Evolutionary conservation across 768 basidiomycete species (phyloP), one percentile per base, ranked within the genome.

Genomic region (Lactarius hatsudake): DNA sequence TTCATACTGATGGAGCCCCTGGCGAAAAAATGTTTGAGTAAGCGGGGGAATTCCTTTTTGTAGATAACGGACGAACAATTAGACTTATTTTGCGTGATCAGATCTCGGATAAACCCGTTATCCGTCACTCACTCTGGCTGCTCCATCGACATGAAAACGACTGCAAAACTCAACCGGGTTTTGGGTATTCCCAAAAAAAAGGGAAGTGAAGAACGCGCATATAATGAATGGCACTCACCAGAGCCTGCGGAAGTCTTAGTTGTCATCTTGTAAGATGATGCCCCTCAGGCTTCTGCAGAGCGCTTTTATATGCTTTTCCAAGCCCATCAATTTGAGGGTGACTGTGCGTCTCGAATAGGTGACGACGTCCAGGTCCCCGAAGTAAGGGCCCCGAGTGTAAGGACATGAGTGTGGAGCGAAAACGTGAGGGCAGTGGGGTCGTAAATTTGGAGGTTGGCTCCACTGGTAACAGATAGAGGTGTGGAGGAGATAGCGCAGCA

Each of bases 111-210:
- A 53, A n/a, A 53, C 51, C 13, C 3, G 51, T 2, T 15, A 53
- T 53, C n/a, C 23, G 23, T 51, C 48, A 9, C 23, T 30, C 30
- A 30, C 30, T 30, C 30, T 30, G 30, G 30, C 30, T 51, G n/a
- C 45, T 12, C 45, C 45, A 23, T 48, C 45, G n/a, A 18, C 6
- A 51, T 51, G 48, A 51, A 51, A 51, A 51, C 48, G n/a, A n/a
- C 23, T 18, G 42, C 20, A 10, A 30, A 62, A 58, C 51, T 30
- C 32, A 45, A 63, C 40, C 62, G 66, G 62, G n/a, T n/a, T n/a
- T n/a, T n/a, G n/a, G n/a, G 59, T 18, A 56, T 45, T 56, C n/a
- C 67, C 66, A 53, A 40, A 36, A n/a, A 8, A n/a, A 34, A 18
- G 0, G 42, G n/a, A n/a, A n/a, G n/a, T n/a, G n/a, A 42, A 54